Conservation (phyloP, 139 green algal genomes). For the Chlorella sp. region DNA sequence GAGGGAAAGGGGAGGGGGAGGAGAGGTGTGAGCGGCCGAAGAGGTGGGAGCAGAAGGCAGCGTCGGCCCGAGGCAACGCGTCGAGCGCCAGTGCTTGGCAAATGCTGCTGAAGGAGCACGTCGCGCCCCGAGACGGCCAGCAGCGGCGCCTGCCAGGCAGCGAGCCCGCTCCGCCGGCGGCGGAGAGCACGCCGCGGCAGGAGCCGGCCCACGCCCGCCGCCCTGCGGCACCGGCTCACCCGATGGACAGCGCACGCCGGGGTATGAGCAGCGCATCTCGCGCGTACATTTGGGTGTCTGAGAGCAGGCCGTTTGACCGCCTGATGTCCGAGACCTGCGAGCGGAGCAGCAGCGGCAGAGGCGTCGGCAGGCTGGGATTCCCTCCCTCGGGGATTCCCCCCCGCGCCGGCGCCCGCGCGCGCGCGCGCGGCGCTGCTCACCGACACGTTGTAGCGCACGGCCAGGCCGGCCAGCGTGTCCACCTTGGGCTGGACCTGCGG, state of each 20-base stretch:
- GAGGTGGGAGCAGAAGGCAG: neutral
- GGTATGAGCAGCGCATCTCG: conserved; percentile 78
- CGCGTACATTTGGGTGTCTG: conserved; percentile 81
- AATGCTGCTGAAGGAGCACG: too few species aligned
- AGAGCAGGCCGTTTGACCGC: conserved; percentile 78
- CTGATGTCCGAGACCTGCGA: conserved; percentile 88
- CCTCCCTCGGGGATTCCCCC: too few species aligned
- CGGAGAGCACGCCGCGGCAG: too few species aligned
- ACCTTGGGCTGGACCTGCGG: conserved; percentile 77
- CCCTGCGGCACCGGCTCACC: conserved; percentile 41
- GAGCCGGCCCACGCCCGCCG: too few species aligned
- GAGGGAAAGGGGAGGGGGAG: neutral
- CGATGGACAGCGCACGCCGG: conserved; percentile 58
- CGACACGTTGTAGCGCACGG: conserved; percentile 80
- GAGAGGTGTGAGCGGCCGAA: neutral
- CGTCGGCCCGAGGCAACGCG: too few species aligned
- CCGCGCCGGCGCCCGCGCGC: too few species aligned
- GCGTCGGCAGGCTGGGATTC: too few species aligned
- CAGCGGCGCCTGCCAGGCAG: too few species aligned
- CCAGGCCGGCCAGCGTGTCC: conserved; percentile 85
- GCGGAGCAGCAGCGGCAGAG: neutral
- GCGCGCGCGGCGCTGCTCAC: conserved; percentile 38
- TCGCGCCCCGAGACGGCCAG: too few species aligned
- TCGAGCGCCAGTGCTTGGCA: too few species aligned
- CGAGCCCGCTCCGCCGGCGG: too few species aligned